Base-by-base conservation (phyloP, 2,329 filamentous ascomycete genomes). In the Trichophyton schoenleinii region DNA sequence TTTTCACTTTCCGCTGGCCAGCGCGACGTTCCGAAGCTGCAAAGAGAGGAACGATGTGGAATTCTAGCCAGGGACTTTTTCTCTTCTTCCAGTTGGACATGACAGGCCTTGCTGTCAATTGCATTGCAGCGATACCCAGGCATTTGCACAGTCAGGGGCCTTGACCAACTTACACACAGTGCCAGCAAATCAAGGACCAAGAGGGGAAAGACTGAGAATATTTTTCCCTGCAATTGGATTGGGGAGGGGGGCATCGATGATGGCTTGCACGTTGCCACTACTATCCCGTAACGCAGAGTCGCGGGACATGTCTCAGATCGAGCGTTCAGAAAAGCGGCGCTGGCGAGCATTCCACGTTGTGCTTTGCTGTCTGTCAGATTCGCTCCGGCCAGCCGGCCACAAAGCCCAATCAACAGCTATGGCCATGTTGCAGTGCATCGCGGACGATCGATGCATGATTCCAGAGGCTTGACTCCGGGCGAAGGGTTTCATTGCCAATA, bases 1-100 rank as follows among this genome's bases (percentile, higher is more conserved):
- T 55, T 55, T 38, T 6, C 52, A 55, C 52, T 55, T 44, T 36
- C 52, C 52, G 28, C 52, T 55, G 52, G 52, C 52, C 34, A 55
- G 52, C 52, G 15, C 34, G 28, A 15, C 52, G 34, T 55, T 18
- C 28, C 28, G 34, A 13, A 13, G 34, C 34, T 38, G 34, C 34
- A 38, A 13, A 3, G 34, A 44, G 52, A 8, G 3, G 18, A 28
- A n/a, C 36, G 36, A 3, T 1, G 5, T 18, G n/a, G 5, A 38
- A 25, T 55, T 28, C 31, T 36, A 55, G 34, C n/a, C 52, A 55
- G 52, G 34, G 34, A 4, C 9, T 13, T 38, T 38, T 38, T 38
- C 34, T 38, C 34, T 38, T 38, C 34, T 38, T 38, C 34, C 34
- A 38, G 34, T 31, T 13, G n/a, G 52, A 18, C 25, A 28, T 22